phyloP scores from a whole-genome alignment of 345 rosid species.

The Salix viminalis region DNA sequence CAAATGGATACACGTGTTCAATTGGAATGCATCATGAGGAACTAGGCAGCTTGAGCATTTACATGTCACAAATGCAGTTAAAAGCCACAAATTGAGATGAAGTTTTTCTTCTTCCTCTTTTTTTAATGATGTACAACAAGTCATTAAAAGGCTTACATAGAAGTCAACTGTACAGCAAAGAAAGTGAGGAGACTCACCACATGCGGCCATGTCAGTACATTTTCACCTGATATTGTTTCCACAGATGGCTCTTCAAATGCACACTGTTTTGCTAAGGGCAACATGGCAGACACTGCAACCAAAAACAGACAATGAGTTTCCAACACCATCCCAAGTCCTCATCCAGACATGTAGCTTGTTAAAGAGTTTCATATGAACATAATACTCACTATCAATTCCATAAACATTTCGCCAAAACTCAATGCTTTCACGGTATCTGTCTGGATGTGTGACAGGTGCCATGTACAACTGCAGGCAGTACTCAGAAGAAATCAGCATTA shows the following conservation, averaged over 20 bases:
- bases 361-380: slow-evolving; percentile 1
- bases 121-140: not conserved
- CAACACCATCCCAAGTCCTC: slow-evolving; percentile 7
- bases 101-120: not conserved
- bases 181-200: slow-evolving; percentile 51
- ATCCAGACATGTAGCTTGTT: not conserved
- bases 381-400: slow-evolving; percentile 94
- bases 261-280: slow-evolving; percentile 89
- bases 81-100: not conserved
- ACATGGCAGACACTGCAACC: slow-evolving; percentile 90
- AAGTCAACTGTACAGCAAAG: not conserved
- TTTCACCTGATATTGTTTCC: slow-evolving; percentile 85
- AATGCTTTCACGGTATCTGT: slow-evolving; percentile 85
- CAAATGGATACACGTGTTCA: not conserved
- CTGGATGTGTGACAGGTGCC: slow-evolving; percentile 93
- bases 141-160: not conserved
- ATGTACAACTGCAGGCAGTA: slow-evolving; percentile 65
- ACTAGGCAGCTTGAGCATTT: not conserved
- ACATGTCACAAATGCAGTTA: not conserved
- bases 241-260: slow-evolving; percentile 95
- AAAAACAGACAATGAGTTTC: slow-evolving; percentile 9
- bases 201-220: slow-evolving; percentile 89
- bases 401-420: slow-evolving; percentile 97
- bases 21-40: not conserved
- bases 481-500: slow-evolving; percentile 22